Base-by-base conservation (phyloP, 345 rosid genomes). In the Corchorus capsularis region DNA sequence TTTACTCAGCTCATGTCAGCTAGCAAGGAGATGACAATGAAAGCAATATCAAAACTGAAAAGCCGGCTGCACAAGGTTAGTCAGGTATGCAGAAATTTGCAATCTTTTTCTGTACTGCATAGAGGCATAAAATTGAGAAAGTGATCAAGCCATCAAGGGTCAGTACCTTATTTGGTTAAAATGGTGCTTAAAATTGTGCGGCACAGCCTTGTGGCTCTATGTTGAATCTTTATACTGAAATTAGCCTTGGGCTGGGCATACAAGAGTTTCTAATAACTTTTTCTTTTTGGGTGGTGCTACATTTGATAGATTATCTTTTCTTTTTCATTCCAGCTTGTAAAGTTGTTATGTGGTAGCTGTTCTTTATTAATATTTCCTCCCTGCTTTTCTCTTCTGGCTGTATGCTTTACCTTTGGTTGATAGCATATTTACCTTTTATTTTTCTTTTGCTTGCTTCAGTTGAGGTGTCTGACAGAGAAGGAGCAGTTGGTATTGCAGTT, bases 1-100 rank as follows among this genome's bases (percentile, higher is more conserved):
- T 96, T 96, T 77, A 96, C 99, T 53, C 78, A 86, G n/a, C 91
- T 94, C 46, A 92, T 91, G 91, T 90, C 90, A 64, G 93, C 97
- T 45, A 85, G 83, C 85, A 86, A 87, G 57, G 97, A 96, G 72
- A 85, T 78, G 81, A 86, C 92, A 65, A 77, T 87, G 60, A 73
- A 83, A 81, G 88, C 82, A 17, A 81, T 92, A 68, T 77, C 87
- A 14, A 90, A 88, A 73, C 75, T 96, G 80, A 94, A 85, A 80
- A 80, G 65, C 53, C 93, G 98, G 67, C 71, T 96, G 83, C 89
- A 84, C 46, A 62, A 69, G 68, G 90, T 91, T 82, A 85, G 90
- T 79, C 83, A 84, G 96, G 99, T 94, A 67, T 70, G 84, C 32
- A n/a, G 70, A 43, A 64, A 53, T 43, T 63, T 66, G 34, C 19